Evolutionary conservation across 768 basidiomycete genomes (phyloP).

Genomic region (Tylopilus sp.): DNA sequence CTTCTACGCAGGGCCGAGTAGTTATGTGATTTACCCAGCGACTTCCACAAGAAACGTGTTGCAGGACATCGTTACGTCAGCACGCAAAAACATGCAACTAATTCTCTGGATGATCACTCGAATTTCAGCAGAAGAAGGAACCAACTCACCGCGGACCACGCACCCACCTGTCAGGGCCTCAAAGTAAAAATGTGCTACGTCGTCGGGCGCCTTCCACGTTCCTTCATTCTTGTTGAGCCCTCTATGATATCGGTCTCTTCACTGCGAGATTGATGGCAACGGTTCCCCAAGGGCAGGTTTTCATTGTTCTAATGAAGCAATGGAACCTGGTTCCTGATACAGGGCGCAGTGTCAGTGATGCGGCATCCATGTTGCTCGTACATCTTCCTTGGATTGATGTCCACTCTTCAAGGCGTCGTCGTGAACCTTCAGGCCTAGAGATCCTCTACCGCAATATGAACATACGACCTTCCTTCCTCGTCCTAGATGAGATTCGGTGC

Average conservation of each 20-base stretch:
- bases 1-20: neutral
- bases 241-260: slow-evolving; percentile 3
- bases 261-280: slow-evolving; percentile 7
- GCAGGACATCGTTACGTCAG: slow-evolving; percentile 14
- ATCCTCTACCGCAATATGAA: slow-evolving; percentile 19
- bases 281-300: slow-evolving; percentile 20
- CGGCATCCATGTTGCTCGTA: slow-evolving; percentile 6
- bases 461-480: slow-evolving; percentile 7
- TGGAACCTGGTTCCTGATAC: slow-evolving; percentile 17
- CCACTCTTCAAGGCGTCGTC: slow-evolving; percentile 1
- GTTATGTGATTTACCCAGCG: neutral
- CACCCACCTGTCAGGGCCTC: too few species aligned
- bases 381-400: slow-evolving; percentile 18
- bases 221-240: slow-evolving; percentile 11
- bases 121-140: slow-evolving; percentile 7
- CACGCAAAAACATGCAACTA: neutral
- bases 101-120: slow-evolving; percentile 16
- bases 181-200: neutral
- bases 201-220: slow-evolving; percentile 8
- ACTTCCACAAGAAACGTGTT: neutral
- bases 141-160: slow-evolving; percentile 14
- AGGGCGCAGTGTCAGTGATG: slow-evolving; percentile 11
- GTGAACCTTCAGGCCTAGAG: slow-evolving; percentile 3
- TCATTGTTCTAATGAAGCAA: slow-evolving; percentile 26
- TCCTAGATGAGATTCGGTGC: slow-evolving; percentile 6